These are phyloP conservation scores for Astragalus glycyphyllos DNA, from an alignment of 306 rosid genomes.

Conservation along the genomic window DNA sequence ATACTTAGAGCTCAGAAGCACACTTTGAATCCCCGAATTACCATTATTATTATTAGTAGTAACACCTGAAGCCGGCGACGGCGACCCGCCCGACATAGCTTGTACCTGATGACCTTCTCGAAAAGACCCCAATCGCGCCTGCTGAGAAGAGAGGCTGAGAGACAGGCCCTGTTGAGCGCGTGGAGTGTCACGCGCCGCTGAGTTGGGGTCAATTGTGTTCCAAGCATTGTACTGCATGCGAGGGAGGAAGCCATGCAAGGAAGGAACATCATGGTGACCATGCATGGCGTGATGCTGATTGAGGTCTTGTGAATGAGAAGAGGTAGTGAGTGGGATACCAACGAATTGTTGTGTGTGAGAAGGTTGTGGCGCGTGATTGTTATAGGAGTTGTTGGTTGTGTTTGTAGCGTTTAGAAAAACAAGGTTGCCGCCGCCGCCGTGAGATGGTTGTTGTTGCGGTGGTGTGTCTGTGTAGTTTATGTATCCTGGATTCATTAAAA, in stretches of 20 bases:
- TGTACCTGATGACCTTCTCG: slow-evolving; percentile 56
- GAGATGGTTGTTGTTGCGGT: slow-evolving; percentile 51
- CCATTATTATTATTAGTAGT: slow-evolving; percentile 59
- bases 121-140: slow-evolving; percentile 63
- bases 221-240: slow-evolving; percentile 79
- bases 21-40: slow-evolving; percentile 78
- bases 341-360: slow-evolving; percentile 78
- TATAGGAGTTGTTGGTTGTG: slow-evolving; percentile 39
- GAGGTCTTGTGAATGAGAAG: slow-evolving; percentile 60
- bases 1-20: slow-evolving; percentile 85
- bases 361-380: slow-evolving; percentile 72
- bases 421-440: slow-evolving; percentile 42
- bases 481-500: slow-evolving; percentile 91
- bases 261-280: slow-evolving; percentile 63
- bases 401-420: slow-evolving; percentile 63
- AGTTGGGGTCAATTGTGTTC: slow-evolving; percentile 62
- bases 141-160: slow-evolving; percentile 77
- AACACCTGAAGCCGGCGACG: slow-evolving; percentile 77
- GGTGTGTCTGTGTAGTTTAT: slow-evolving; percentile 80
- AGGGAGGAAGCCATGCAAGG: slow-evolving; percentile 84
- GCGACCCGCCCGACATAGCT: slow-evolving; percentile 59
- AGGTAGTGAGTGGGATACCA: slow-evolving; percentile 64
- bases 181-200: slow-evolving; percentile 81
- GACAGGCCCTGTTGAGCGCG: slow-evolving; percentile 84
- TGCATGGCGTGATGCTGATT: slow-evolving; percentile 62